Evolutionary conservation across 257 asterid species (phyloP), one percentile per base, ranked within the genome.

Genomic region (Galeopsis tetrahit): DNA sequence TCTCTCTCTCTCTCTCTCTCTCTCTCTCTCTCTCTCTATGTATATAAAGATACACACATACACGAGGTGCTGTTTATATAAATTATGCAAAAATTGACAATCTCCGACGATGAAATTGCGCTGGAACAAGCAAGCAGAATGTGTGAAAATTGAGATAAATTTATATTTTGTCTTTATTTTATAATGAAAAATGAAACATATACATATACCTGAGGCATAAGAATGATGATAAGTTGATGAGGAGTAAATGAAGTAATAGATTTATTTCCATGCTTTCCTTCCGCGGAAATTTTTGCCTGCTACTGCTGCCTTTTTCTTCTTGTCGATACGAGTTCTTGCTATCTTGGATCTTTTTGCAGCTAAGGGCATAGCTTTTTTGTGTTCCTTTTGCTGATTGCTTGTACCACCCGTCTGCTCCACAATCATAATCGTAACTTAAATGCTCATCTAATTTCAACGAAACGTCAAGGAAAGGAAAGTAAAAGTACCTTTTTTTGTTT

Each of bases 201-300:
- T 5, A 49, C 14, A n/a, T 2, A 48, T 49, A 49, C 56, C 56
- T 49, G 56, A 49, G n/a, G 4, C 13, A n/a, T 43, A 0, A 43
- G 49, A 40, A 10, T 8, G n/a, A 21, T 21, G 28, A 21, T 1
- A 21, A 21, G 28, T 21, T 21, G 28, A 21, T 21, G 0, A 21
- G 28, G 0, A 21, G 28, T 21, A 21, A 21, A 21, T 21, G 28
- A 21, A 21, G 28, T 21, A 21, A 0, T 21, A 21, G 28, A 21
- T 21, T 21, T 82, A 88, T 74, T 94, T 94, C 98, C 98, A 94
- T 66, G 98, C 98, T 83, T 91, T 94, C 80, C 90, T 86, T 48
- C 97, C 98, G 31, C 96, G 92, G 78, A 89, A 89, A 65, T 94
- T 96, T 62, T 86, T 91, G 79, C 89, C 86, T 1, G 93, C 36